These are phyloP conservation scores for Flaveria brownii DNA, from an alignment of 129 eudicot species.

Conservation along the genomic window DNA sequence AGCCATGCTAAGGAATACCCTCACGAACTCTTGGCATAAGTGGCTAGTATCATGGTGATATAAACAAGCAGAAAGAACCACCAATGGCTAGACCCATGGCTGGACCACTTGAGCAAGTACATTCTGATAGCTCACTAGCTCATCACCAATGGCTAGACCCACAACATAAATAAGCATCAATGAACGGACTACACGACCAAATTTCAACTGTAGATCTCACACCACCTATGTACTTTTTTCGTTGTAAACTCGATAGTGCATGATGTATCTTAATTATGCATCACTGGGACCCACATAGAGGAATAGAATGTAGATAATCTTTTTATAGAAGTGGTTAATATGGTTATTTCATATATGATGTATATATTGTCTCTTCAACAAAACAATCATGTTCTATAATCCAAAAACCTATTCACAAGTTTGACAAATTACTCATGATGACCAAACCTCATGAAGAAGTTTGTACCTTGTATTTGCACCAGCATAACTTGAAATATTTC, in stretches of 20 bases:
- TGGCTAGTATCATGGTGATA: background rate
- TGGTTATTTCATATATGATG: constrained; percentile 14
- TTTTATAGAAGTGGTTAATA: background rate
- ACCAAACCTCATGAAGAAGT: constrained; percentile 87
- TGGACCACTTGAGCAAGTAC: constrained; percentile 15
- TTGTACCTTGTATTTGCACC: constrained; percentile 61
- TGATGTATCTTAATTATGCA: background rate
- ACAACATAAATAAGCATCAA: constrained; percentile 11
- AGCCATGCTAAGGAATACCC: background rate
- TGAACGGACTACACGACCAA: background rate
- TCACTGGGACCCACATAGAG: background rate
- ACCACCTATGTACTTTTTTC: background rate
- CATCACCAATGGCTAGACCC: constrained; percentile 3
- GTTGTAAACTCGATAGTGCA: background rate
- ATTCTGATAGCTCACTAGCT: background rate
- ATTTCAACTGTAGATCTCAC: background rate
- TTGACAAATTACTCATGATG: constrained; percentile 28
- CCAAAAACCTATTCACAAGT: constrained; percentile 33
- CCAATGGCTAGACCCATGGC: constrained; percentile 12
- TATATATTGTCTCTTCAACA: constrained; percentile 19
- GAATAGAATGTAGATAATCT: background rate
- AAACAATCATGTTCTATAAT: constrained; percentile 3
- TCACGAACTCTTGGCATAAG: background rate
- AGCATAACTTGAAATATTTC: constrained; percentile 30
- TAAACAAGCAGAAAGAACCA: constrained; percentile 5